Base-by-base conservation (phyloP, 2,329 filamentous ascomycete species). In the Diaporthe sp. region DNA sequence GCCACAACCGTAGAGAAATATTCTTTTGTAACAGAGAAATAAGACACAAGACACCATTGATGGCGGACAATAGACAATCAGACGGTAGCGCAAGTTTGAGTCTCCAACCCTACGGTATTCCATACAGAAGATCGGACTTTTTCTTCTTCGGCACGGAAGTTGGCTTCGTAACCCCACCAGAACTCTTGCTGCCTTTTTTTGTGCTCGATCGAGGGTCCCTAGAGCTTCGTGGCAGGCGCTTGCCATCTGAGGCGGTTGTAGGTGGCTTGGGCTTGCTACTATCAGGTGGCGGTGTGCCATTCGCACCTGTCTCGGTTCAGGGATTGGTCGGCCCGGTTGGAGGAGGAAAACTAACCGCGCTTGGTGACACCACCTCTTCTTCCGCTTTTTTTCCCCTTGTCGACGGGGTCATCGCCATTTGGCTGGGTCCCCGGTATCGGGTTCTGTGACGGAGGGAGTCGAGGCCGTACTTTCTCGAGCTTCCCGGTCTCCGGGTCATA, bases 371-470 rank as follows among this genome's bases (percentile, higher is more conserved):
- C n/a, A 27, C n/a, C 35, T 15, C n/a, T n/a, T 12, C n/a, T n/a
- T n/a, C 19, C 13, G 12, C 22, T 7, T 15, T 9, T 22, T 47
- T 2, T 47, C 4, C 42, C 42, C 9, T 35, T 0, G 10, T 37
- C 35, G 22, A 15, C 37, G 13, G 55, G 55, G 22, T 66, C 61
- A 5, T 30, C 17, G 19, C 42, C 61, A 27, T 70, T 70, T 27
- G 51, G 68, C 37, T 70, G 68, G 17, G 68, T 58, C 15, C 68
- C 68, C 4, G 68, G 44, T 25, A 37, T 27, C 25, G 50, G 68
- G n/a, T 44, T 32, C 13, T 12, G 1, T 19, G 51, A 51, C 7
- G 68, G 25, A 2, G 3, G 13, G 25, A 56, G 27, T 19, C 27
- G 37, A 47, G 68, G 68, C 27, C 6, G 2, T 19, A 70, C 68